These are phyloP conservation scores for Pelargonium australe DNA, from an alignment of 441 rosid genomes.

Conservation along the genomic window DNA sequence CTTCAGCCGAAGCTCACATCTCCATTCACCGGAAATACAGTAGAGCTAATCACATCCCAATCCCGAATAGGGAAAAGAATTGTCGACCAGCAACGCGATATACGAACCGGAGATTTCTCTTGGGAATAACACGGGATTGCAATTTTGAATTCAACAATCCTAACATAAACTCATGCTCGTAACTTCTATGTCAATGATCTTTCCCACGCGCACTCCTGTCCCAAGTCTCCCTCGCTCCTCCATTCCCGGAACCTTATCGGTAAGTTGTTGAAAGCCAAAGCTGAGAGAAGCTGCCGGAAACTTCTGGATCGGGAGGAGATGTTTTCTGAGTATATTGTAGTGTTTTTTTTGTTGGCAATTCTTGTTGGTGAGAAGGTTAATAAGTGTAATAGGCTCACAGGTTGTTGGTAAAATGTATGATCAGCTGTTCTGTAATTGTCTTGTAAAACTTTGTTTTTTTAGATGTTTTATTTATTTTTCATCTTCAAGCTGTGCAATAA, in stretches of 20 bases:
- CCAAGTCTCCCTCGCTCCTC: too few species aligned
- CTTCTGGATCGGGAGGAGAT: not conserved
- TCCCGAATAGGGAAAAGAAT: constrained; percentile 54
- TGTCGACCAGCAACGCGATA: constrained; percentile 60
- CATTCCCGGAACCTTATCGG: too few species aligned
- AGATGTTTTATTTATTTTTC: too few species aligned
- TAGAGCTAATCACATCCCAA: constrained; percentile 41
- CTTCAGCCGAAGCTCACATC: constrained; percentile 68
- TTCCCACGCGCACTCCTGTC: too few species aligned
- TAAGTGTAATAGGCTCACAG: not conserved
- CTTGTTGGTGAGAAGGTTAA: not conserved
- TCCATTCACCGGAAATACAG: constrained; percentile 57
- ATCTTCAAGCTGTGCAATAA: too few species aligned
- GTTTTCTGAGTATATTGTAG: too few species aligned
- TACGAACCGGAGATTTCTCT: constrained; percentile 62
- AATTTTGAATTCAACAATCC: constrained; percentile 3
- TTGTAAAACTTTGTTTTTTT: not conserved
- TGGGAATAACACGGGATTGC: constrained; percentile 34
- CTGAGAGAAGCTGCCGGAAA: not conserved
- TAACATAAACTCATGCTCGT: constrained; percentile 8
- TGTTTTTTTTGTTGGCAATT: not conserved
- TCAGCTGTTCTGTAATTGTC: not conserved
- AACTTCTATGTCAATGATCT: not conserved
- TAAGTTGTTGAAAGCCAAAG: not conserved
- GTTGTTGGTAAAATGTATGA: too few species aligned